Conservation (phyloP, 768 basidiomycete genomes). For the Rhizopogon vulgaris region DNA sequence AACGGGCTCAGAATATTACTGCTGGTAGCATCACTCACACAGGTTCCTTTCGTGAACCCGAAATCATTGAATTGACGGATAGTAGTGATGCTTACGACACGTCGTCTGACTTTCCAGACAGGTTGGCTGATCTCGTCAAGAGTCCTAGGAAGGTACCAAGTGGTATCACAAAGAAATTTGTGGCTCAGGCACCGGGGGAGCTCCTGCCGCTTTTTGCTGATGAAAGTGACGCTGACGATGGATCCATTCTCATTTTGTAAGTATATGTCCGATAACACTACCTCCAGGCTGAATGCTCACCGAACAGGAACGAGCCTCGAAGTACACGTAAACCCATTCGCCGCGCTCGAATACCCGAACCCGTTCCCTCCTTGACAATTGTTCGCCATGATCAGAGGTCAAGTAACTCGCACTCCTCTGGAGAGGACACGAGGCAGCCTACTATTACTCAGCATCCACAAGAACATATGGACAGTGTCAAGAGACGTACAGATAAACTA, state of each 20-base stretch:
- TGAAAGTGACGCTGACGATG: constrained; percentile 30
- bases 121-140: constrained; percentile 18
- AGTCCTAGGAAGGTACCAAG: constrained; percentile 4
- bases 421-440: not conserved
- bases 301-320: constrained; percentile 40
- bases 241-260: constrained; percentile 34
- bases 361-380: not conserved
- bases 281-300: constrained; percentile 2
- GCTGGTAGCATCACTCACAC: not conserved
- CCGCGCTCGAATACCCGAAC: constrained; percentile 2
- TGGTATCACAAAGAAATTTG: constrained; percentile 4
- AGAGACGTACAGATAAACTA: constrained; percentile 7
- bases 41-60: not conserved
- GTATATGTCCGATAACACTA: constrained; percentile 9
- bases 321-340: constrained; percentile 41
- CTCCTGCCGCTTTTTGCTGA: constrained; percentile 21
- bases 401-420: constrained; percentile 3
- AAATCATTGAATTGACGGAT: constrained; percentile 27
- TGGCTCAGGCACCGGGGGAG: not conserved
- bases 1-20: not conserved
- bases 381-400: not conserved
- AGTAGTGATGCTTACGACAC: constrained; percentile 19
- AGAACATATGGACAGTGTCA: constrained; percentile 6
- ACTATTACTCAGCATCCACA: constrained; percentile 6
- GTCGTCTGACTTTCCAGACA: constrained; percentile 16